Evolutionary conservation across 2,329 filamentous ascomycete genomes (phyloP), one percentile per base, ranked within the genome.

Genomic region (Fusarium sororula): DNA sequence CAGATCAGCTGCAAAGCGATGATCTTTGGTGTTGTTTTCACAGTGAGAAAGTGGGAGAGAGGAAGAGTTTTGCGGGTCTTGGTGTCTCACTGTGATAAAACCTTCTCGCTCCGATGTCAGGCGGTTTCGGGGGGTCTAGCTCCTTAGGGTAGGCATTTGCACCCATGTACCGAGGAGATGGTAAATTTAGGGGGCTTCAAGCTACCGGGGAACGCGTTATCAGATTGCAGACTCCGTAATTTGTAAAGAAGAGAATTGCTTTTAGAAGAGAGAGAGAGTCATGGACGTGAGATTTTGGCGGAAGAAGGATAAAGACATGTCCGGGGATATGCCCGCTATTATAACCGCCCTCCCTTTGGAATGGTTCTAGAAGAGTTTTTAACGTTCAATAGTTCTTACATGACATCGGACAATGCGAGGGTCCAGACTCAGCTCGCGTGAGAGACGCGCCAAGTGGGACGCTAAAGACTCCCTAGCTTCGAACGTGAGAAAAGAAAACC

Each of bases 71-170:
- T 35, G 58, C 44, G 67, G 72, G 63, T 56, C 53, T 22, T 22
- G 28, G 22, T 18, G 38, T 70, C 72, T 75, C 73, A 75, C 73
- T 17, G 74, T 75, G 73, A 76, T 60, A 69, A 35, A 74, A 68
- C 48, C 51, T 51, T 30, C n/a, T 41, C 32, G 56, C 60, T 66
- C 61, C 56, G 68, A 70, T 62, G 59, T 57, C 50, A 61, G 30
- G 44, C 61, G 35, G 14, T 47, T 47, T n/a, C 48, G 42, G 62
- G 37, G 26, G 35, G 35, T 42, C 67, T 71, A 72, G 56, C 67
- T 41, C 5, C 3, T 38, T 55, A 24, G 1, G 26, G 38, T 2
- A 37, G 24, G 3, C 32, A 50, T 48, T 5, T 32, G 47, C 28
- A n/a, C 32, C 22, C 20, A 41, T n/a, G 30, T 37, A 15, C 66